Conservation (phyloP, 2,329 filamentous ascomycete species). For the Macroventuria anomochaeta region DNA sequence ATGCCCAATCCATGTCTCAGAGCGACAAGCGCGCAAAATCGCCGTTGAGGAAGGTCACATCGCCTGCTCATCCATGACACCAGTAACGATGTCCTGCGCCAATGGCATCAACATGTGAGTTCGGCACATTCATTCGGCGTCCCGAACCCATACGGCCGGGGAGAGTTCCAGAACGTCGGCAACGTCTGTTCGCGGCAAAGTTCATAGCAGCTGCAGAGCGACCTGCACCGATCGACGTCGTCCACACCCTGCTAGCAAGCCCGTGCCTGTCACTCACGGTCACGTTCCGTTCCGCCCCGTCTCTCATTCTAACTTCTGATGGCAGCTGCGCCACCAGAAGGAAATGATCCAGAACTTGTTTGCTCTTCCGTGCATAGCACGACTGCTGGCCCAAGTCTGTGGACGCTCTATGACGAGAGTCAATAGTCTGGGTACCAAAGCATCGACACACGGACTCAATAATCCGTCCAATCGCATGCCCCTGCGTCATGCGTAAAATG, state of each 20-base stretch:
- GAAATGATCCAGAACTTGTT: not conserved
- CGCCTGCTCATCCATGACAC: slow-evolving; percentile 1
- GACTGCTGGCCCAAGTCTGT: not conserved
- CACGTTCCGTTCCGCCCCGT: slow-evolving; percentile 22
- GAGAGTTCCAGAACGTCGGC: slow-evolving; percentile 16
- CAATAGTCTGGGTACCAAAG: not conserved
- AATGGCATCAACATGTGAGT: not conserved
- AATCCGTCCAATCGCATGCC: slow-evolving; percentile 10
- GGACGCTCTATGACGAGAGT: not conserved
- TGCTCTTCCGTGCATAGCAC: not conserved
- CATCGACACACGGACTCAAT: slow-evolving; percentile 12
- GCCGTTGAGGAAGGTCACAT: slow-evolving; percentile 13
- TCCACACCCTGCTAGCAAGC: slow-evolving; percentile 5
- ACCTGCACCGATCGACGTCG: slow-evolving; percentile 18
- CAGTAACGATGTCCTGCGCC: slow-evolving; percentile 4
- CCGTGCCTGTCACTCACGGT: slow-evolving; percentile 16
- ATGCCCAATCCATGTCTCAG: slow-evolving; percentile 5
- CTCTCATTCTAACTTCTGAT: slow-evolving; percentile 6
- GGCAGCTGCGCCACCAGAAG: slow-evolving; percentile 1
- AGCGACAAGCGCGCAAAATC: slow-evolving; percentile 8
- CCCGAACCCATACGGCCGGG: slow-evolving; percentile 14
- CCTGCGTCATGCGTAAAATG: slow-evolving; percentile 9
- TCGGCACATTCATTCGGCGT: slow-evolving; percentile 10
- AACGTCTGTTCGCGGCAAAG: slow-evolving; percentile 12
- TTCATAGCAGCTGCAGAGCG: slow-evolving; percentile 9